Conservation (phyloP, 176 grass and related monocot genomes). For the Juncus inflexus region DNA sequence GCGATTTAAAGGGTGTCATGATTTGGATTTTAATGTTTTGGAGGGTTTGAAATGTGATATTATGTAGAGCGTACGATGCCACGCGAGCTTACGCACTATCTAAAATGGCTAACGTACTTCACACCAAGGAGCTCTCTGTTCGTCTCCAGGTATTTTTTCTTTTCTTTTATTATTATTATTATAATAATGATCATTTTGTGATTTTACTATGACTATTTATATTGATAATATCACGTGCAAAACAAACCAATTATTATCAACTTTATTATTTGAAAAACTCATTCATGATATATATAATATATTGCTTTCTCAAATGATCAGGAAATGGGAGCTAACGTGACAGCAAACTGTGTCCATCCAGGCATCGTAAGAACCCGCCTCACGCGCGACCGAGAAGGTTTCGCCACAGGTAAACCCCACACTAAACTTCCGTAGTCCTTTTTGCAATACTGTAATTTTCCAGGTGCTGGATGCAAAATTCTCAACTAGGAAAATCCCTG, state of each 20-base stretch:
- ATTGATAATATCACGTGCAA: background rate
- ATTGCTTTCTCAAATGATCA: constrained; percentile 3
- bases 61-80: constrained; percentile 63
- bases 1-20: background rate
- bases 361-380: constrained; percentile 91
- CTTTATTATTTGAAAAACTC: background rate
- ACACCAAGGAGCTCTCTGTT: constrained; percentile 59
- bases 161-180: no score
- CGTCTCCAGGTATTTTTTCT: constrained; percentile 46
- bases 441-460: background rate
- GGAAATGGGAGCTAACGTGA: constrained; percentile 73
- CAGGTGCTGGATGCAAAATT: background rate
- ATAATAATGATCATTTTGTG: no score
- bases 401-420: constrained; percentile 49
- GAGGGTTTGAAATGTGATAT: background rate
- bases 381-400: constrained; percentile 81
- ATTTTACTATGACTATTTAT: no score
- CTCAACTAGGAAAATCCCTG: background rate
- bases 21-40: background rate
- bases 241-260: background rate
- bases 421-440: background rate
- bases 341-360: constrained; percentile 86
- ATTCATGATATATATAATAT: background rate
- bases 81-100: constrained; percentile 89
- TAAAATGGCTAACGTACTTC: constrained; percentile 81